These are phyloP conservation scores for Actinomortierella wolfii DNA, from an alignment of 371 early-diverging fungal species.

Conservation along the genomic window DNA sequence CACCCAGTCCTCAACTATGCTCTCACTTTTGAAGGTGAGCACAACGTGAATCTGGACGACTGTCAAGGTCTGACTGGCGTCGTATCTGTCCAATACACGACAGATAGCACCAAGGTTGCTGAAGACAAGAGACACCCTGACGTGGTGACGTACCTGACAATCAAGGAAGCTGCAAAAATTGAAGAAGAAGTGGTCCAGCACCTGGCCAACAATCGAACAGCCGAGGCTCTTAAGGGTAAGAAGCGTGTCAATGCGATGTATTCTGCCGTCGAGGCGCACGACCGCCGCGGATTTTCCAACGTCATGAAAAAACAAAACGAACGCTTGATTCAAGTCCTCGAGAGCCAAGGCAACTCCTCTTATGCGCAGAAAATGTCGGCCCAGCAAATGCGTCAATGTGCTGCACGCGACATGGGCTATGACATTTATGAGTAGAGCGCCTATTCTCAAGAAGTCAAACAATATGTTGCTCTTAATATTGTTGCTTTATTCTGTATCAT, in stretches of 20 bases:
- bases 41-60: slow-evolving; percentile 18
- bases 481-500: no score
- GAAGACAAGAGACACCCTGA: slow-evolving; percentile 24
- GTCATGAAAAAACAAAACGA: slow-evolving; percentile 17
- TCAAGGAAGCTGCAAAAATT: slow-evolving; percentile 20
- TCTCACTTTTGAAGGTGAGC: slow-evolving; percentile 26
- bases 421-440: slow-evolving; percentile 10
- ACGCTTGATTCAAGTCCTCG: slow-evolving; percentile 18
- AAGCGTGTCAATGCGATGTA: slow-evolving; percentile 20
- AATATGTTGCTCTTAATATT: no score
- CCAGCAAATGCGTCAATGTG: slow-evolving; percentile 10
- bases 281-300: slow-evolving; percentile 21
- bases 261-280: slow-evolving; percentile 3
- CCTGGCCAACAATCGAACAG: slow-evolving; percentile 24
- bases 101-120: slow-evolving; percentile 12
- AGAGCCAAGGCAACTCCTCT: slow-evolving; percentile 15
- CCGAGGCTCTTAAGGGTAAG: slow-evolving; percentile 19
- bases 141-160: slow-evolving; percentile 21
- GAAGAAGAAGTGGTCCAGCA: slow-evolving; percentile 22
- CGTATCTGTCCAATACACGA: slow-evolving; percentile 20
- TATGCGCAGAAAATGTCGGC: slow-evolving; percentile 13
- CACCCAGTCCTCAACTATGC: slow-evolving; percentile 18
- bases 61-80: slow-evolving; percentile 21
- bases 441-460: no score
- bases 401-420: slow-evolving; percentile 2